These are phyloP conservation scores for Fomes fomentarius DNA, from an alignment of 1,284 basidiomycete species.

Conservation along the genomic window DNA sequence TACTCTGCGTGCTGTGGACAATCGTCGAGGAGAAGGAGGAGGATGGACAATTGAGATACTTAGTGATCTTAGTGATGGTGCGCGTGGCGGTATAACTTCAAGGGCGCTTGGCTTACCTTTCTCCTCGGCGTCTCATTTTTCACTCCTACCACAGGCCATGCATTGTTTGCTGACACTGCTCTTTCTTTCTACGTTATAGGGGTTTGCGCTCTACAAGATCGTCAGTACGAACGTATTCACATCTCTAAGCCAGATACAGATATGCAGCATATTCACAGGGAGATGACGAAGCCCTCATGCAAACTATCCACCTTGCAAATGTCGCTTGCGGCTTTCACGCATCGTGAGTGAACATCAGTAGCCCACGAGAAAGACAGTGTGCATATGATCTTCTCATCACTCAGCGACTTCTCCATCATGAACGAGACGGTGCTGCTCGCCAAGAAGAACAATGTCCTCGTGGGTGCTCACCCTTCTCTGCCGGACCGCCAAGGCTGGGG, in stretches of 20 bases:
- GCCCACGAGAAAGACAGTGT: no score
- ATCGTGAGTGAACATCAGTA: no score
- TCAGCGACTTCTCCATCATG: constrained; percentile 65
- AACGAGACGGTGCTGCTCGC: constrained; percentile 58
- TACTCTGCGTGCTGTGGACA: no score
- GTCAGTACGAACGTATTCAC: constrained; percentile 34
- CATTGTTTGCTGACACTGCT: not conserved
- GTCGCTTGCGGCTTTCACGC: constrained; percentile 70
- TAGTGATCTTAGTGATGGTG: no score
- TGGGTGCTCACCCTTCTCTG: constrained; percentile 66
- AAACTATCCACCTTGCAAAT: constrained; percentile 65
- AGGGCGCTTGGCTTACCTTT: no score
- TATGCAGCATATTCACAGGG: constrained; percentile 39
- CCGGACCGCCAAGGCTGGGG: constrained; percentile 69
- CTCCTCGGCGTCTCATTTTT: no score
- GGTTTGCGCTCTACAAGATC: constrained; percentile 53
- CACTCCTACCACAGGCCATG: no score
- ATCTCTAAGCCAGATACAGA: not conserved
- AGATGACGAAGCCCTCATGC: constrained; percentile 63
- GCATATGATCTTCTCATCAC: not conserved
- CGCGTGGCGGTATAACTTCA: no score
- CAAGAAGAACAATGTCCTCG: constrained; percentile 50
- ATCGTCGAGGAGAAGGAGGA: no score
- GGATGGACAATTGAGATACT: no score
- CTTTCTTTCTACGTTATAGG: constrained; percentile 34